phyloP scores from a whole-genome alignment of 257 asterid species.

The Scutellaria barbata region DNA sequence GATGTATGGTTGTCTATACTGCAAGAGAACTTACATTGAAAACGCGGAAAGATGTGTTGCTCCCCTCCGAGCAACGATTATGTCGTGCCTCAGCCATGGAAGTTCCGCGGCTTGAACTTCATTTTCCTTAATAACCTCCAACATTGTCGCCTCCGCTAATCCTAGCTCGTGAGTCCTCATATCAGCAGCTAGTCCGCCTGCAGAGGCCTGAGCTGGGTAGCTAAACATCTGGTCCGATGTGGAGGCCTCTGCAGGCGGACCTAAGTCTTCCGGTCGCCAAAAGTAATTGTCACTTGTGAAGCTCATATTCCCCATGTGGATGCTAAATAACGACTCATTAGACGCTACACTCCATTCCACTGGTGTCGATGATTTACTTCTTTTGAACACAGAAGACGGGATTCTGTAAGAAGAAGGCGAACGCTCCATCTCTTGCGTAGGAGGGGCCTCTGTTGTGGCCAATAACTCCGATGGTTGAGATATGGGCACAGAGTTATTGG shows the following conservation, averaged over 20 bases:
- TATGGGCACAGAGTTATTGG: not conserved
- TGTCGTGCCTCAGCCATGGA: not conserved
- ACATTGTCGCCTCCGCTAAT: conserved; percentile 40
- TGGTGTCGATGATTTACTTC: conserved; percentile 40
- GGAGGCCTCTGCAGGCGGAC: conserved; percentile 24
- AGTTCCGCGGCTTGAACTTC: conserved; percentile 26
- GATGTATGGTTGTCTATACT: no score
- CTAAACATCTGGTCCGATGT: conserved; percentile 43
- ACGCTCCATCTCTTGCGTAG: conserved; percentile 49
- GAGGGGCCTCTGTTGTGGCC: conserved; percentile 31
- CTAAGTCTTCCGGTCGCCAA: conserved; percentile 37
- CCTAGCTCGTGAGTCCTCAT: conserved; percentile 43
- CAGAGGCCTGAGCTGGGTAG: conserved; percentile 28
- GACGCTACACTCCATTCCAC: conserved; percentile 64
- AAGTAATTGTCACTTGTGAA: conserved; percentile 42
- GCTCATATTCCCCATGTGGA: conserved; percentile 59
- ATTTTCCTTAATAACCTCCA: conserved; percentile 44
- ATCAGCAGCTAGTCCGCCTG: not conserved
- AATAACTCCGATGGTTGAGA: not conserved
- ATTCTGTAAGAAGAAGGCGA: conserved; percentile 39
- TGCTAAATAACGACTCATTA: conserved; percentile 66
- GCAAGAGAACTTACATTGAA: conserved; percentile 41
- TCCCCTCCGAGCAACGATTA: conserved; percentile 44
- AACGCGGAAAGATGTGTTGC: conserved; percentile 59
- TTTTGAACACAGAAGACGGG: conserved; percentile 53